Base-by-base conservation (phyloP, 2,329 filamentous ascomycete species). In the Claviceps lovelessii region DNA sequence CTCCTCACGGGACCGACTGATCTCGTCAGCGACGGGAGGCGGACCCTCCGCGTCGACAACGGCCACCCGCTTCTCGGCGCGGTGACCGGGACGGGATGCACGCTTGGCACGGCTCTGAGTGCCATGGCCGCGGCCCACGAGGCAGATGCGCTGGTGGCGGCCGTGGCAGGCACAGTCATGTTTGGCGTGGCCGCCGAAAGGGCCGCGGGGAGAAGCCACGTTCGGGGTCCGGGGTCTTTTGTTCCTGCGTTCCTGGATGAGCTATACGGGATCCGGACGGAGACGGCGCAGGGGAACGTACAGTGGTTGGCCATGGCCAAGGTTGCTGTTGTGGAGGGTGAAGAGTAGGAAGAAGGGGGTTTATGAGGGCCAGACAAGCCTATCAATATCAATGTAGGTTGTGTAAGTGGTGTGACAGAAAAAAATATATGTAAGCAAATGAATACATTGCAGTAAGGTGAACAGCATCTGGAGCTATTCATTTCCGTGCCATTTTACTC, bases 201-300 rank as follows among this genome's bases (percentile, higher is more conserved):
- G 52, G 81, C 83, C 0, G 87, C 87, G 0, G 79, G 79, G 63
- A 73, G 81, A 53, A 56, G 72, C 0, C 77, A 83, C 58, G 88
- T 93, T 3, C 76, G 74, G 56, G 91, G 91, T 0, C 90, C 91
- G 0, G 91, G 91, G 0, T 88, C 83, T 0, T 96, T 96, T 72
- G 83, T 94, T 13, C 85, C 89, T 0, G 84, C 84, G 0, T 90
- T 96, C 63, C 72, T 96, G 46, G 91, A 97, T 61, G 86, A 80
- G 69, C 62, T 85, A 58, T 76, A 76, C 61, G 65, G 66, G 29
- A 62, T 81, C 19, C 68, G 79, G 54, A 72, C 71, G 59, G 72
- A 73, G 37, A 78, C 78, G 3, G 70, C 68, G 0, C 63, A 65
- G 5, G 76, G 74, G 0, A 71, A 81, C 57, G 51, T 72, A 8